phyloP scores from a whole-genome alignment of 2,329 filamentous ascomycete genomes.

The Trichoderma pleuroti region DNA sequence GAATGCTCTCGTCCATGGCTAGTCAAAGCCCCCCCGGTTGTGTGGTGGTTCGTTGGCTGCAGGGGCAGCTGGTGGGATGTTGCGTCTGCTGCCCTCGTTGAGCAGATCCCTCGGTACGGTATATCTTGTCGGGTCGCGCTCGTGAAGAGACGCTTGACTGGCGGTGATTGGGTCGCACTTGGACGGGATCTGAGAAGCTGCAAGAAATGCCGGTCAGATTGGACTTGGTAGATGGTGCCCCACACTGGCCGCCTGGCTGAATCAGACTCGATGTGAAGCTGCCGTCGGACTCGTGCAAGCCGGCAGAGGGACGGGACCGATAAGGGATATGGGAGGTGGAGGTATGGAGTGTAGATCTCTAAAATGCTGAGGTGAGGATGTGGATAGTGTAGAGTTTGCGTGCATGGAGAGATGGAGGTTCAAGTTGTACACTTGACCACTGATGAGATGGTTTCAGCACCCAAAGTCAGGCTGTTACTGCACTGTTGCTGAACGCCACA shows the following conservation, averaged over 20 bases:
- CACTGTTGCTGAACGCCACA: background rate
- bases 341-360: background rate
- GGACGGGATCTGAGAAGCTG: background rate
- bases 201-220: conserved; percentile 14
- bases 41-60: background rate
- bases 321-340: background rate
- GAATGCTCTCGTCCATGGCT: conserved; percentile 68
- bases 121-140: background rate
- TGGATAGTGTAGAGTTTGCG: background rate
- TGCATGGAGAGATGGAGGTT: background rate
- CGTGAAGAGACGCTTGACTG: background rate
- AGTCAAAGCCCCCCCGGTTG: background rate
- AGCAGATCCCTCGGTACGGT: background rate
- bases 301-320: background rate
- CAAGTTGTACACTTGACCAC: background rate
- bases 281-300: background rate
- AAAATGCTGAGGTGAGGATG: background rate
- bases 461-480: background rate
- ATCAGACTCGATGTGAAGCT: background rate
- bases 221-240: background rate
- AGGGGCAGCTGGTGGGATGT: background rate
- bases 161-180: background rate
- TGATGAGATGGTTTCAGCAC: background rate
- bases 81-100: background rate
- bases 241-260: conserved; percentile 3